A percentile compares a stretch with the other conserved stretches of the same genome.
Conservation (phyloP, 495 filamentous ascomycete species). For the Xylaria nigripes region DNA sequence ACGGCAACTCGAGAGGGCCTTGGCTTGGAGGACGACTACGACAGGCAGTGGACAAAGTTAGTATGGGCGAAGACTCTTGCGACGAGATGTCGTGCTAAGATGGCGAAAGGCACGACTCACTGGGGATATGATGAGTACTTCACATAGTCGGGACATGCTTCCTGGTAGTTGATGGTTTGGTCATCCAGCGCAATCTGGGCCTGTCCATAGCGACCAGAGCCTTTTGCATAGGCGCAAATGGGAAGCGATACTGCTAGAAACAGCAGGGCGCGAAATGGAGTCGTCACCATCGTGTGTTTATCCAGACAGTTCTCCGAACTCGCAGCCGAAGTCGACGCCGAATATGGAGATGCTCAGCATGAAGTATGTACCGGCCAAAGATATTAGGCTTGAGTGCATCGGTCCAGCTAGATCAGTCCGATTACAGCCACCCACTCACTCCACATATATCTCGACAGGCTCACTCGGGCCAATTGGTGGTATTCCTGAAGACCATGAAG, state of each 20-base stretch:
- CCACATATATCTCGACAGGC: neutral
- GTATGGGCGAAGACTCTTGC: neutral
- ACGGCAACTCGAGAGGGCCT: constrained; percentile 76
- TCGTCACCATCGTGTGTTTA: neutral
- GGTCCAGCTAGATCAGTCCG: neutral
- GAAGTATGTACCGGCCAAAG: neutral
- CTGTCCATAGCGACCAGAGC: constrained; percentile 16
- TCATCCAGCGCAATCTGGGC: constrained; percentile 20
- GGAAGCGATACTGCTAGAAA: constrained; percentile 14
- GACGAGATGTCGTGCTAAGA: neutral
- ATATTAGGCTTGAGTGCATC: neutral
- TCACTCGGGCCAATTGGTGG: neutral
- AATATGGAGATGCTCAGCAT: neutral
- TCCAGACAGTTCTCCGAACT: neutral
- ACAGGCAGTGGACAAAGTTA: neutral
- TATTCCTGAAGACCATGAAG: too few species aligned
- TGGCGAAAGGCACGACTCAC: constrained; percentile 16
- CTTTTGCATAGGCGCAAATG: constrained; percentile 4
- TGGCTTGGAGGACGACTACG: constrained; percentile 65
- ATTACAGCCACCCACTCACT: neutral
- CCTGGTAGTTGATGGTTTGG: constrained; percentile 17
- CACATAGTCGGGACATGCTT: constrained; percentile 48
- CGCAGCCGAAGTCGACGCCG: neutral
- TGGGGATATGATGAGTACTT: constrained; percentile 42
- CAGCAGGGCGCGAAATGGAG: constrained; percentile 14